phyloP scores from a whole-genome alignment of 75 land plant genomes.

The Picea sitchensis region DNA sequence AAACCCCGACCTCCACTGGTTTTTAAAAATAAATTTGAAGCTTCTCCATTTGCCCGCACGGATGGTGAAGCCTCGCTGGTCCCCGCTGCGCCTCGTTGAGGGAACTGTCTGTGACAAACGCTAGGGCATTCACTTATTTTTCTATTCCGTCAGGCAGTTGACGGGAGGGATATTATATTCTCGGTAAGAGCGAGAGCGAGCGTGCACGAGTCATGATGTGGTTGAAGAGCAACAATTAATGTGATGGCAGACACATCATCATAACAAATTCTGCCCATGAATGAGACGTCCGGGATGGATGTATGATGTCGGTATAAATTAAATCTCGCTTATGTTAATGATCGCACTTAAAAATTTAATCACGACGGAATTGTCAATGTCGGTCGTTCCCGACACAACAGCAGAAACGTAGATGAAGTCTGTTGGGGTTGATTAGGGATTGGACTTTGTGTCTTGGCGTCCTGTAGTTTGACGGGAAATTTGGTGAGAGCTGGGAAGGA shows the following conservation, averaged over 20 bases:
- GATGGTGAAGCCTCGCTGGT: background rate
- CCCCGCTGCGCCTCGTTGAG: background rate
- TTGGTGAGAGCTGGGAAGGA: background rate
- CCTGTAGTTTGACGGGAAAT: background rate
- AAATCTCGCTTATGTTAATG: background rate
- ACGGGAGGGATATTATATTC: conserved; percentile 1
- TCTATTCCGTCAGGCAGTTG: background rate
- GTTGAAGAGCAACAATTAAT: background rate
- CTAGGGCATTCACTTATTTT: background rate
- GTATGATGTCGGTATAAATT: background rate
- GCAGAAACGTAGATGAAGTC: background rate
- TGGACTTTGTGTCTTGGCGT: background rate
- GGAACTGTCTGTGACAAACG: background rate
- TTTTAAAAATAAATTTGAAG: no score
- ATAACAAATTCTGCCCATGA: background rate
- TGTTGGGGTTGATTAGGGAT: background rate
- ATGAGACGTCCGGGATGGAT: background rate
- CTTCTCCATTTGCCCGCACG: background rate
- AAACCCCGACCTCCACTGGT: background rate
- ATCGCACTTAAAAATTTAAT: background rate
- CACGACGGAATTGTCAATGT: background rate
- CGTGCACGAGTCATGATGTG: conserved; percentile 11
- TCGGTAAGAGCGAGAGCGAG: conserved; percentile 10
- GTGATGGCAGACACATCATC: conserved; percentile 10
- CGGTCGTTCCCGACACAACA: conserved; percentile 1